A percentile compares a stretch with the other conserved stretches of the same genome.
Evolutionary conservation across 2,329 filamentous ascomycete genomes (phyloP).

Genomic region (Pezicula neosporulosa): DNA sequence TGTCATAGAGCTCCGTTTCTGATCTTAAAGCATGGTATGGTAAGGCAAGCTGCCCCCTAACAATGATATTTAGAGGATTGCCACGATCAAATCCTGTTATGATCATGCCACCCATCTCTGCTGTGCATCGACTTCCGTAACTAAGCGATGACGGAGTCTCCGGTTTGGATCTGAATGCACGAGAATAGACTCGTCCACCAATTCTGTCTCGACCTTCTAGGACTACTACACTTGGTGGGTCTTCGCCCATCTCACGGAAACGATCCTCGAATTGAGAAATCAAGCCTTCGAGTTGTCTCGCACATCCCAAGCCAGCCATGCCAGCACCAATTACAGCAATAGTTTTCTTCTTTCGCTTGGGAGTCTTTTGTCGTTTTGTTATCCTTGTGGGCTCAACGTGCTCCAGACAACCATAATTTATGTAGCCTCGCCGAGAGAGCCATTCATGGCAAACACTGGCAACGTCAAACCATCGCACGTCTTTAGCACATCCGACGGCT

Average conservation of each 20-base stretch:
- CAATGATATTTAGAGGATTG: conserved; percentile 87
- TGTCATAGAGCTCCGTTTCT: conserved; percentile 88
- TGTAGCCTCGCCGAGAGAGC: conserved; percentile 86
- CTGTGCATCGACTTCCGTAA: conserved; percentile 67
- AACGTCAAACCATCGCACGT: conserved; percentile 82
- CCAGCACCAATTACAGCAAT: conserved; percentile 88
- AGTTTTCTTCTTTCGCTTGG: conserved; percentile 58
- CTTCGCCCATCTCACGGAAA: conserved; percentile 62
- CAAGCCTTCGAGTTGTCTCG: conserved; percentile 83
- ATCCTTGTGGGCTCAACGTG: conserved; percentile 40
- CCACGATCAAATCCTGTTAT: conserved; percentile 95
- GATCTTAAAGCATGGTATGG: conserved; percentile 77
- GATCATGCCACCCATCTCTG: conserved; percentile 97
- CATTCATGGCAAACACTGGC: conserved; percentile 89
- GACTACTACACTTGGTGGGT: conserved; percentile 70
- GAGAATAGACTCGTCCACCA: conserved; percentile 91
- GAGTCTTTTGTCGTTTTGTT: conserved; percentile 30
- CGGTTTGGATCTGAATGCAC: conserved; percentile 57
- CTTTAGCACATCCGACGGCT: conserved; percentile 85
- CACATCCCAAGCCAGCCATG: conserved; percentile 90
- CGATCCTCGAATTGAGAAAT: conserved; percentile 74
- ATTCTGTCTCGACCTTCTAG: conserved; percentile 85
- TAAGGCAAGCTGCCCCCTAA: conserved; percentile 85
- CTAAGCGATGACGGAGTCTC: conserved; percentile 46
- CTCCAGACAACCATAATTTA: conserved; percentile 92